Evolutionary conservation across 225 moss, liverwort and hornwort species (phyloP).

Genomic region (Straminergon stramineum): DNA sequence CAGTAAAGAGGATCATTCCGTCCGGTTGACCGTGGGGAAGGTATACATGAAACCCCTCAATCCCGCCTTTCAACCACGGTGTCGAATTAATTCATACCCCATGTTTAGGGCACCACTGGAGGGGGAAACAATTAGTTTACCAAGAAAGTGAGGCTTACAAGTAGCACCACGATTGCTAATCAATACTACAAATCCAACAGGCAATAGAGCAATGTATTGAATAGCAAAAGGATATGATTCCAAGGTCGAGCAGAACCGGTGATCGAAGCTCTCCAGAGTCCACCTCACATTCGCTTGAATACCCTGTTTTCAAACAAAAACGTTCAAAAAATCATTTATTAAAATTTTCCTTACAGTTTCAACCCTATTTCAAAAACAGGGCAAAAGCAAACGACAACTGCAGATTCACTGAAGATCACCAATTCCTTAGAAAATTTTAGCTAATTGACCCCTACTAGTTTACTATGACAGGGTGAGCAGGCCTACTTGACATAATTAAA

Average conservation of each 20-base stretch:
- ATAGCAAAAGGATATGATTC: constrained; percentile 76
- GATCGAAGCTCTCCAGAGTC: constrained; percentile 73
- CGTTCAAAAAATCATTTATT: neutral
- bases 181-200: neutral
- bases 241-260: constrained; percentile 61
- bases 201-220: neutral
- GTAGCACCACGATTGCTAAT: neutral
- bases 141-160: neutral
- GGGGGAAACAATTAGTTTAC: neutral
- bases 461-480: neutral
- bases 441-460: neutral
- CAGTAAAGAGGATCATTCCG: neutral
- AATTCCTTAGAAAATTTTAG: neutral
- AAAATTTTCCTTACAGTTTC: neutral
- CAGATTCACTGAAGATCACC: neutral
- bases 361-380: neutral
- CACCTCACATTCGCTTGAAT: constrained; percentile 59
- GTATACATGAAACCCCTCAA: neutral
- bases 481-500: neutral
- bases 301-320: constrained; percentile 37
- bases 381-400: neutral
- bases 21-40: neutral
- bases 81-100: neutral
- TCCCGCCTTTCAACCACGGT: neutral
- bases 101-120: neutral